Evolutionary conservation across 106 monocot species (phyloP), one percentile per base, ranked within the genome.

Genomic region (Platanthera guangdongensis): DNA sequence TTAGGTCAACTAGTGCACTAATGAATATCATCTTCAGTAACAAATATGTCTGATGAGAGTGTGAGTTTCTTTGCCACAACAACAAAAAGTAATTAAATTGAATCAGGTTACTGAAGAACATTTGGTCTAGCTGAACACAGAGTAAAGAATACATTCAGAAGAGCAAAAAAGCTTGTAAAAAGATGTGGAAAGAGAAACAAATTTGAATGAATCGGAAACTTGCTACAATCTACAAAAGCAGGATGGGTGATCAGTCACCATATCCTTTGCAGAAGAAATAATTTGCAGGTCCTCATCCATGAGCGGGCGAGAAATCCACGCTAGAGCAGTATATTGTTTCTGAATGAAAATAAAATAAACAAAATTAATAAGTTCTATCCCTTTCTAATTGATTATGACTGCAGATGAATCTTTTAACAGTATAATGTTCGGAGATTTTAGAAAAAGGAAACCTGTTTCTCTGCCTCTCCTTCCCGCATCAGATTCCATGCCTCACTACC

Each of bases 251-350:
- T 72, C 21, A 32, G 68, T 82, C 50, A 97, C 97, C 97, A 97
- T 75, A 60, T 97, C 75, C 49, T 88, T 82, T 7, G 70, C 52
- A 74, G 87, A 88, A 77, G 86, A 83, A 57, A 97, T 86, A 78
- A 78, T 82, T 16, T 77, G 54, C 46, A 82, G 28, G 50, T 97
- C 93, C 52, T 81, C 91, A 68, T 91, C 88, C 2, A 77, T 81
- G 5, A 93, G 54, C 72, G 87, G 86, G 14, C 86, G 90, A 78
- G 97, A 89, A 80, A 83, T 91, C 97, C 97, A 97, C 51, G 94
- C 84, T 50, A 97, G 76, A 76, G 97, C 97, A 78, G 93, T 89
- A 93, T 97, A 97, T 74, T 93, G 91, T 75, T 97, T 97, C 97
- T 97, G 83, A 74, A 87, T 57, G 6, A 46, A 74, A 32, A 55